phyloP scores from a whole-genome alignment of 106 monocot genomes.

The Apostasia ramifera region DNA sequence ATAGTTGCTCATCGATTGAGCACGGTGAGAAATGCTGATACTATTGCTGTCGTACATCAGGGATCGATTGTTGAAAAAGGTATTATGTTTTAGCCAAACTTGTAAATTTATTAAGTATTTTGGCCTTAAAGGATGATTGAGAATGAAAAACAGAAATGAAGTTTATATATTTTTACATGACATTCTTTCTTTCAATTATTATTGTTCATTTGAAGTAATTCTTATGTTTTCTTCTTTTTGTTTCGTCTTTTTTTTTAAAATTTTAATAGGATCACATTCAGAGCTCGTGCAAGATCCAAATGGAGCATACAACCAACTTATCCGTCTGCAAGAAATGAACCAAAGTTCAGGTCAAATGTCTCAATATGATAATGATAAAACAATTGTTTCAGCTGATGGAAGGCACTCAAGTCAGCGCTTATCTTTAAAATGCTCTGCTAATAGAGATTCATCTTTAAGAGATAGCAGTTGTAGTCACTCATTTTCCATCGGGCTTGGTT shows the following conservation, averaged over 20 bases:
- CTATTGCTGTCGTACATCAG: slow-evolving; percentile 20
- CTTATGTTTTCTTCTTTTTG: background rate
- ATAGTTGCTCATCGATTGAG: too few species aligned
- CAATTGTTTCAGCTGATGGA: background rate
- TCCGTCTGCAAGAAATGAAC: slow-evolving; percentile 28
- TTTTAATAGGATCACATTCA: slow-evolving; percentile 22
- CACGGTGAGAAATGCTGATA: background rate
- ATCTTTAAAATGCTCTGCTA: slow-evolving; percentile 9
- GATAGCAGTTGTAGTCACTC: slow-evolving; percentile 6
- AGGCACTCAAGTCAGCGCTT: background rate
- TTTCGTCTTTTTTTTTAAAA: background rate
- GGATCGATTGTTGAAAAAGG: slow-evolving; percentile 36
- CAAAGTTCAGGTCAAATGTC: slow-evolving; percentile 11
- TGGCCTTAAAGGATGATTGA: too few species aligned
- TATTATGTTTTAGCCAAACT: background rate
- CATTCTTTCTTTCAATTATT: too few species aligned
- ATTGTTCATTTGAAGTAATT: too few species aligned
- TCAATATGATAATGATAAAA: slow-evolving; percentile 4
- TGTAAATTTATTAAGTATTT: too few species aligned
- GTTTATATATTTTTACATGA: too few species aligned
- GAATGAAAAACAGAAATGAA: too few species aligned
- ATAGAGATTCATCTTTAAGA: slow-evolving; percentile 17
- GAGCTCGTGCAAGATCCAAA: slow-evolving; percentile 21
- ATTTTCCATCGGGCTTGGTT: background rate
- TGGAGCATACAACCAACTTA: slow-evolving; percentile 37